Evolutionary conservation across 225 moss, liverwort and hornwort species (phyloP).

Genomic region (Sphagnum contortum): DNA sequence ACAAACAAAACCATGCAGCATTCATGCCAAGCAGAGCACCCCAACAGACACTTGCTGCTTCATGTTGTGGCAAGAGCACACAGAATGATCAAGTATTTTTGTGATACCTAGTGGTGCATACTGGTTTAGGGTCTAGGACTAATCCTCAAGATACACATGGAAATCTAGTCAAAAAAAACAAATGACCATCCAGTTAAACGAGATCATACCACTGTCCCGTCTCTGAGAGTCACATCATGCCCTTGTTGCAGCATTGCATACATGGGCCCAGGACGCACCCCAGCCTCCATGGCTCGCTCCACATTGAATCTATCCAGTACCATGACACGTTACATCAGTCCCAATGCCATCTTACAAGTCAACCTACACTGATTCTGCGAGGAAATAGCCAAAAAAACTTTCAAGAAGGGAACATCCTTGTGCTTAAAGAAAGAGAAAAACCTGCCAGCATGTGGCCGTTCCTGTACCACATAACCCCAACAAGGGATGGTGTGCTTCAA

Average conservation of each 20-base stretch:
- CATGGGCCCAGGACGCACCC: constrained; percentile 70
- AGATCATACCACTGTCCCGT: constrained; percentile 54
- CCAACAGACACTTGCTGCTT: too few species aligned
- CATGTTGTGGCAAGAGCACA: too few species aligned
- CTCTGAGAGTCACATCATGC: constrained; percentile 50
- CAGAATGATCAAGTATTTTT: too few species aligned
- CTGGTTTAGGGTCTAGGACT: too few species aligned
- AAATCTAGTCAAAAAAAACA: too few species aligned
- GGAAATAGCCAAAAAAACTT: too few species aligned
- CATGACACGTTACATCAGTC: neutral
- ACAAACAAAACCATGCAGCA: too few species aligned
- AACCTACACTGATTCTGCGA: neutral
- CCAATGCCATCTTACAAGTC: neutral
- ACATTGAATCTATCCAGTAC: constrained; percentile 51
- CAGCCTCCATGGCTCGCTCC: constrained; percentile 64
- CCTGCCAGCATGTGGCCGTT: constrained; percentile 73
- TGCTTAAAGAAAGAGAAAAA: constrained; percentile 2
- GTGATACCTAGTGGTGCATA: too few species aligned
- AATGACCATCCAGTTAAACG: too few species aligned
- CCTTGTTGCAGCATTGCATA: constrained; percentile 72
- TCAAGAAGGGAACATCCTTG: too few species aligned
- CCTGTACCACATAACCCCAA: constrained; percentile 96
- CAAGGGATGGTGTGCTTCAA: constrained; percentile 83
- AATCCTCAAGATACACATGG: too few species aligned
- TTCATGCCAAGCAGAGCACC: too few species aligned